A percentile compares a stretch with the other conserved stretches of the same genome.
Evolutionary conservation across 306 rosid species (phyloP).

Genomic region (Dalbergia oliveri): DNA sequence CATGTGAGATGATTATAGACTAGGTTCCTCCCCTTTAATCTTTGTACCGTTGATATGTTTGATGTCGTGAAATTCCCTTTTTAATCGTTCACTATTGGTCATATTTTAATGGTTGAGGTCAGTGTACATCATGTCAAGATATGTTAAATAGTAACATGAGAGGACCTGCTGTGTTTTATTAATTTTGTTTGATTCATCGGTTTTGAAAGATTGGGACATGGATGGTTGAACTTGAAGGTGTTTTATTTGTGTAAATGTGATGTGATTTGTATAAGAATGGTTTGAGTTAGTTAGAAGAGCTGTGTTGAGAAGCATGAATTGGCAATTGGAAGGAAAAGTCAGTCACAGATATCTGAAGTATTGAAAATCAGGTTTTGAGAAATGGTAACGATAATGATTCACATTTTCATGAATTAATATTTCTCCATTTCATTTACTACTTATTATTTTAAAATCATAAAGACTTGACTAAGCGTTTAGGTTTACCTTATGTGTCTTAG

Average conservation of each 20-base stretch:
- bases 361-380: too few species aligned
- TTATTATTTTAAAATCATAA: not conserved
- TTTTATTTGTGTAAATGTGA: not conserved
- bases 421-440: not conserved
- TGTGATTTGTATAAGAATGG: constrained; percentile 27
- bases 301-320: not conserved
- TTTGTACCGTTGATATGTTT: too few species aligned
- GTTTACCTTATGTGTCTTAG: not conserved
- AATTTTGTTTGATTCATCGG: constrained; percentile 17
- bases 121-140: too few species aligned
- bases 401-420: constrained; percentile 16
- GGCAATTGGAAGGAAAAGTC: not conserved
- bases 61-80: too few species aligned
- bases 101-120: too few species aligned
- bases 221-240: not conserved
- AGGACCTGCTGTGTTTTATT: not conserved
- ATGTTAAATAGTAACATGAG: too few species aligned
- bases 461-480: not conserved
- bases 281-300: constrained; percentile 31
- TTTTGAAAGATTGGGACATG: constrained; percentile 29
- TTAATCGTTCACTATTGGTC: too few species aligned
- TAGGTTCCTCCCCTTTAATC: too few species aligned
- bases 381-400: not conserved
- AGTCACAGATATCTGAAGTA: too few species aligned
- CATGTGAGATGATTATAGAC: too few species aligned